Evolutionary conservation across 1,284 basidiomycete genomes (phyloP).

Genomic region (Irpex rosettiformis): DNA sequence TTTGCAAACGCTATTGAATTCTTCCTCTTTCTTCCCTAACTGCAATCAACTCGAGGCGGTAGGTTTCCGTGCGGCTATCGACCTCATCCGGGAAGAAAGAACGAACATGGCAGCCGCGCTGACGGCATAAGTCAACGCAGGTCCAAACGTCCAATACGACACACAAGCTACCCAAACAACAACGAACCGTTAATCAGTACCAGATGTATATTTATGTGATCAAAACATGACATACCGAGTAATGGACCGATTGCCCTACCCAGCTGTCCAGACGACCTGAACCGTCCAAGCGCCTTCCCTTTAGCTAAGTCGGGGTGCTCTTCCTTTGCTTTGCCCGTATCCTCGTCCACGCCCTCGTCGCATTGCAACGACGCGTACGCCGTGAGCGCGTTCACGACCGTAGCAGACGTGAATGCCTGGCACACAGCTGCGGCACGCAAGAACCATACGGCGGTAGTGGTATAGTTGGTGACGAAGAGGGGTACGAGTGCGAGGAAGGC

Average conservation of each 20-base stretch:
- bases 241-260: slow-evolving; percentile 88
- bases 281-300: slow-evolving; percentile 81
- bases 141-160: slow-evolving; percentile 86
- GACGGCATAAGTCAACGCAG: slow-evolving; percentile 69
- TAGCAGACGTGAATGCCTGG: slow-evolving; percentile 87
- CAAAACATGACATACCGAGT: slow-evolving; percentile 50
- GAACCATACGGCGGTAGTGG: slow-evolving; percentile 48
- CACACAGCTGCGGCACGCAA: slow-evolving; percentile 76
- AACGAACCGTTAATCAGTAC: no score
- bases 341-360: slow-evolving; percentile 62
- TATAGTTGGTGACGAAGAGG: slow-evolving; percentile 40
- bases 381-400: slow-evolving; percentile 87
- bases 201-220: no score
- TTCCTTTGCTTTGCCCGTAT: slow-evolving; percentile 50
- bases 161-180: slow-evolving; percentile 55
- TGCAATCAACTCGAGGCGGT: background rate
- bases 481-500: slow-evolving; percentile 70
- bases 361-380: slow-evolving; percentile 84
- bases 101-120: slow-evolving; percentile 63
- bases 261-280: slow-evolving; percentile 85
- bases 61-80: slow-evolving; percentile 28
- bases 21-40: background rate
- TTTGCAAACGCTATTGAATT: background rate
- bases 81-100: slow-evolving; percentile 51
- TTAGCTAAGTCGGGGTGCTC: slow-evolving; percentile 70